Percentiles rank a stretch among this genome's conserved stretches.
Evolutionary conservation across 1,284 basidiomycete genomes (phyloP).

Genomic region (Cutaneotrichosporon cutaneum): DNA sequence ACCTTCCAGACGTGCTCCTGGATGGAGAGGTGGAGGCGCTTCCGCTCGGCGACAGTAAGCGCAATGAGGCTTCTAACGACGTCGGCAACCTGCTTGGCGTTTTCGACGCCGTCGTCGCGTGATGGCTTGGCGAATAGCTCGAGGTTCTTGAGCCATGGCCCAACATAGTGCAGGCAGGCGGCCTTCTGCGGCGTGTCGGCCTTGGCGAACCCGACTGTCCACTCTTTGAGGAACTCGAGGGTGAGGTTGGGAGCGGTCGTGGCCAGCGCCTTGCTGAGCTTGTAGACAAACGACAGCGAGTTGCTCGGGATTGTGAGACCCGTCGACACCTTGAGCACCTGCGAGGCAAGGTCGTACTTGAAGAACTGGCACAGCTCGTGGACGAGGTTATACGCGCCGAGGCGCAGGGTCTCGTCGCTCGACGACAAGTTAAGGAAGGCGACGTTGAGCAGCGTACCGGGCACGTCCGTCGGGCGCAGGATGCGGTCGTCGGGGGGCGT

Average conservation of each 20-base stretch:
- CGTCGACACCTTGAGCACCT: constrained; percentile 58
- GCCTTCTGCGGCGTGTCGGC: constrained; percentile 67
- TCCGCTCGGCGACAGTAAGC: constrained; percentile 66
- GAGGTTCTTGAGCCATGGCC: constrained; percentile 82
- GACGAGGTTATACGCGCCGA: constrained; percentile 73
- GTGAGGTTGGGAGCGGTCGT: constrained; percentile 73
- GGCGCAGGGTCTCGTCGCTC: constrained; percentile 70
- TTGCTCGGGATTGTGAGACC: constrained; percentile 74
- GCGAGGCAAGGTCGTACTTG: constrained; percentile 68
- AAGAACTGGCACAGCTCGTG: constrained; percentile 74
- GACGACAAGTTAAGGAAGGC: constrained; percentile 73
- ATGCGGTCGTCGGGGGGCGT: constrained; percentile 64
- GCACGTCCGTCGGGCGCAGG: constrained; percentile 74
- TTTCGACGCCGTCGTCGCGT: constrained; percentile 49
- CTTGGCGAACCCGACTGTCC: constrained; percentile 59
- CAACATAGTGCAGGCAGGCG: constrained; percentile 73
- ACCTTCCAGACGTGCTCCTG: constrained; percentile 75
- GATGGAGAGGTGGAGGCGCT: constrained; percentile 64
- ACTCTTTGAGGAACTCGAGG: constrained; percentile 80
- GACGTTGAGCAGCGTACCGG: constrained; percentile 76
- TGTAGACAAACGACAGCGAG: constrained; percentile 62
- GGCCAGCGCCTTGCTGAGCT: constrained; percentile 70
- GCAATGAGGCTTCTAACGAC: constrained; percentile 73
- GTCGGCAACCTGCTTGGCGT: constrained; percentile 60
- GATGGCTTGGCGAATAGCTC: constrained; percentile 68